Evolutionary conservation across 306 rosid genomes (phyloP).

Genomic region (Quercus ilex): DNA sequence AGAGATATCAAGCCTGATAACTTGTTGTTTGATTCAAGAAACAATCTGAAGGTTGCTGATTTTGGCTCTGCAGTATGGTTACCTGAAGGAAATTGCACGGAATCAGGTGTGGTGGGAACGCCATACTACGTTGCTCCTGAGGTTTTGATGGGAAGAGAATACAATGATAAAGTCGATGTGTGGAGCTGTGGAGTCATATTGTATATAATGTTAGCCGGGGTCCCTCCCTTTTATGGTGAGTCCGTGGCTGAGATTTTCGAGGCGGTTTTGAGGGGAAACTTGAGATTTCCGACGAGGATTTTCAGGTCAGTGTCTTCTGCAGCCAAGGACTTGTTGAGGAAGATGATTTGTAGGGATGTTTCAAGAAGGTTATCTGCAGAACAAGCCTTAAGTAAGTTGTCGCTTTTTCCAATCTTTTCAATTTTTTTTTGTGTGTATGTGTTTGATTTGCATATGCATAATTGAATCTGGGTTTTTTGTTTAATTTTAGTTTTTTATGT

Average conservation of each 20-base stretch:
- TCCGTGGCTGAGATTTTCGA: conserved; percentile 54
- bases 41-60: conserved; percentile 59
- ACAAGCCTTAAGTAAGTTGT: conserved; percentile 63
- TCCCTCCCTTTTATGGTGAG: conserved; percentile 77
- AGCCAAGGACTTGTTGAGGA: conserved; percentile 75
- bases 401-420: not conserved
- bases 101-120: conserved; percentile 66
- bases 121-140: conserved; percentile 83
- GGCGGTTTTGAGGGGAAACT: conserved; percentile 61
- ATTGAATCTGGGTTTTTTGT: too few relatives aligned
- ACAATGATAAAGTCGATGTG: conserved; percentile 58
- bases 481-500: fast-evolving
- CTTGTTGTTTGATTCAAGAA: conserved; percentile 47
- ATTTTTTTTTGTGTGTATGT: not conserved
- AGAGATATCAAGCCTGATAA: conserved; percentile 79
- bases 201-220: conserved; percentile 65
- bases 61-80: conserved; percentile 86
- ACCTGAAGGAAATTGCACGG: conserved; percentile 37
- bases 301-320: conserved; percentile 57
- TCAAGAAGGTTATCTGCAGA: conserved; percentile 59
- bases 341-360: conserved; percentile 67
- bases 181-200: conserved; percentile 76
- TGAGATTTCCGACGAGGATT: conserved; percentile 62
- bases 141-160: conserved; percentile 55
- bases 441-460: too few relatives aligned